Evolutionary conservation across 2,329 filamentous ascomycete genomes (phyloP), one percentile per base, ranked within the genome.

Genomic region (Lachnellula occidentalis): DNA sequence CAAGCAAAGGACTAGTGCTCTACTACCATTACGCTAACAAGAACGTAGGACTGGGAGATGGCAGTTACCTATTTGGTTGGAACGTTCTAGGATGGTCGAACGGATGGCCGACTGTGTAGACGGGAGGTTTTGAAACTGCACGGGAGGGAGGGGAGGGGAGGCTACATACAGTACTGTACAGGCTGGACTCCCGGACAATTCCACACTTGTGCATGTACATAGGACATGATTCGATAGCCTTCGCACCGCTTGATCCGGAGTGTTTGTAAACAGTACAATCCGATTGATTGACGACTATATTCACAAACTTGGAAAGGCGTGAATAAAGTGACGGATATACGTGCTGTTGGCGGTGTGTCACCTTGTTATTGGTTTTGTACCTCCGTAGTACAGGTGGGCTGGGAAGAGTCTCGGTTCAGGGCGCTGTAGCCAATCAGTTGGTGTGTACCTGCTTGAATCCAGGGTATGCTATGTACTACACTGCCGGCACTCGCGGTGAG

Each of bases 11-110:
- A 1, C 73, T 77, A 5, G 73, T 86, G 8, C 70, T 86, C 6
- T 85, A 85, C 67, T 85, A 86, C 62, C 81, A 85, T 61, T 85
- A 85, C 60, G 74, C 82, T 2, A 72, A 84, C 58, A 82, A 76
- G 0, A 73, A 68, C 1, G 73, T 81, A 57, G 78, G 79, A 1
- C 75, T 79, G 53, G 73, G 67, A 0, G 78, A 82, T 63, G 70
- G 68, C 1, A 59, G 74, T 37, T 74, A 75, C 48, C 63, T 70
- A 24, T 77, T 78, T 61, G 75, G 76, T 6, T 77, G 74, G 73
- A 78, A 78, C 54, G 57, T 51, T 5, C 63, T 78, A 37, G 67
- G 67, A 41, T 78, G 73, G 63, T 71, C 67, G 9, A 66, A 63
- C 41, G 75, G 75, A 11, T 78, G 75, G 76, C 76, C 75, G 2